These are phyloP conservation scores for Parsonsia alboflavescens DNA, from an alignment of 257 asterid genomes.

Conservation along the genomic window DNA sequence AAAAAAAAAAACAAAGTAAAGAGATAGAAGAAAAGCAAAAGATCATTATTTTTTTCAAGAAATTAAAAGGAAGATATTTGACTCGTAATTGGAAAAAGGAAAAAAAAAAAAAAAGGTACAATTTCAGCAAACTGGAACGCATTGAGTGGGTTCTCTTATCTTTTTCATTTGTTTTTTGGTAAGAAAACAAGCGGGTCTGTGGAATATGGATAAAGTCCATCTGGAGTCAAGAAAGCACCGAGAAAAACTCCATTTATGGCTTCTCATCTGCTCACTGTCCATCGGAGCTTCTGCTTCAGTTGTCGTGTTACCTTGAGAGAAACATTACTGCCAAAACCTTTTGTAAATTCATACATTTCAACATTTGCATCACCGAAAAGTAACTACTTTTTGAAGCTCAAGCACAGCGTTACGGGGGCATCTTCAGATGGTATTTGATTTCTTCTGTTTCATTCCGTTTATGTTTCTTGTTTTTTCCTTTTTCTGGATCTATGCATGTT, in stretches of 20 bases:
- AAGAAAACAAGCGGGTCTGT: too few species aligned
- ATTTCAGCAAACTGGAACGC: too few species aligned
- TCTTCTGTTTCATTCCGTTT: neutral
- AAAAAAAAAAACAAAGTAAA: too few species aligned
- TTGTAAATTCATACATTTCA: constrained; percentile 14
- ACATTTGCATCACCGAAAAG: constrained; percentile 17
- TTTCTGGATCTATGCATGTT: neutral
- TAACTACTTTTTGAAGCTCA: constrained; percentile 33
- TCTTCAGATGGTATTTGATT: constrained; percentile 42
- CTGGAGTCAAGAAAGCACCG: constrained; percentile 4
- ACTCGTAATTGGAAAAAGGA: too few species aligned
- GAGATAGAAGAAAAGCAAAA: too few species aligned
- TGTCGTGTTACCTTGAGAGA: neutral
- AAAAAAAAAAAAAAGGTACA: too few species aligned
- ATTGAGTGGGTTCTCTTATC: too few species aligned
- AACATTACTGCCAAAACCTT: constrained; percentile 22
- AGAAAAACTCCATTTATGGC: constrained; percentile 34
- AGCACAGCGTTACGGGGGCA: constrained; percentile 32
- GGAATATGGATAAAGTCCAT: too few species aligned
- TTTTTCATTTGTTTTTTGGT: too few species aligned
- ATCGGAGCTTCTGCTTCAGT: constrained; percentile 8
- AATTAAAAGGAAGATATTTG: too few species aligned
- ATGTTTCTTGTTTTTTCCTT: neutral
- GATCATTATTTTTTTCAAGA: too few species aligned
- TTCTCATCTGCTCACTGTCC: constrained; percentile 36